Evolutionary conservation across 2,329 filamentous ascomycete genomes (phyloP).

Genomic region (Sporothrix variecibatus): DNA sequence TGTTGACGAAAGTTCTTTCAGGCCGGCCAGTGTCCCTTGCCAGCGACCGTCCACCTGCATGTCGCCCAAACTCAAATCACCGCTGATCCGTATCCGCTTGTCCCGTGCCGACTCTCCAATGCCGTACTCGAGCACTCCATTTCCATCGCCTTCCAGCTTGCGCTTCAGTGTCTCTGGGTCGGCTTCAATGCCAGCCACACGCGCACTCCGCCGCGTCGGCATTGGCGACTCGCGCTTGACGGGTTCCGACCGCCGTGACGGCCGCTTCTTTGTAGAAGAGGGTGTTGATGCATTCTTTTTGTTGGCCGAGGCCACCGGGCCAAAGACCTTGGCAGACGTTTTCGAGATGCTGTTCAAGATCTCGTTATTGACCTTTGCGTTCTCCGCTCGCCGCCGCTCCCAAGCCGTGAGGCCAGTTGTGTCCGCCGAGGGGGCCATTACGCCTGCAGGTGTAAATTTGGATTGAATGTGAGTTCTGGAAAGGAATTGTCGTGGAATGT

Average conservation of each 20-base stretch:
- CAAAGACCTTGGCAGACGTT: slow-evolving; percentile 52
- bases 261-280: slow-evolving; percentile 42
- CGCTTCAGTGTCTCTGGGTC: slow-evolving; percentile 51
- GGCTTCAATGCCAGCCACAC: slow-evolving; percentile 57
- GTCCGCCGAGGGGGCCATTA: slow-evolving; percentile 20
- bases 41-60: slow-evolving; percentile 80
- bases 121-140: slow-evolving; percentile 1
- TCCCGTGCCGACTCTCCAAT: slow-evolving; percentile 44
- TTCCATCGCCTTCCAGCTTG: slow-evolving; percentile 50
- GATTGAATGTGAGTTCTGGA: no score
- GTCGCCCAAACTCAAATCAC: slow-evolving; percentile 70
- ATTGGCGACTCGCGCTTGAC: slow-evolving; percentile 45
- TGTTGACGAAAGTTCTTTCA: slow-evolving; percentile 50
- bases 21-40: slow-evolving; percentile 49
- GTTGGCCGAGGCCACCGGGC: slow-evolving; percentile 34
- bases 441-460: no score
- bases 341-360: slow-evolving; percentile 75
- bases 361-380: slow-evolving; percentile 83
- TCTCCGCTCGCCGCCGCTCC: slow-evolving; percentile 79
- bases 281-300: slow-evolving; percentile 49
- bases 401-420: slow-evolving; percentile 71
- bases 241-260: slow-evolving; percentile 35
- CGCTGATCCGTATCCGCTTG: slow-evolving; percentile 58
- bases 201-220: slow-evolving; percentile 59
- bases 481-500: not conserved